These are phyloP conservation scores for Phaffia rhodozyma DNA, from an alignment of 1,284 basidiomycete genomes.

Conservation along the genomic window DNA sequence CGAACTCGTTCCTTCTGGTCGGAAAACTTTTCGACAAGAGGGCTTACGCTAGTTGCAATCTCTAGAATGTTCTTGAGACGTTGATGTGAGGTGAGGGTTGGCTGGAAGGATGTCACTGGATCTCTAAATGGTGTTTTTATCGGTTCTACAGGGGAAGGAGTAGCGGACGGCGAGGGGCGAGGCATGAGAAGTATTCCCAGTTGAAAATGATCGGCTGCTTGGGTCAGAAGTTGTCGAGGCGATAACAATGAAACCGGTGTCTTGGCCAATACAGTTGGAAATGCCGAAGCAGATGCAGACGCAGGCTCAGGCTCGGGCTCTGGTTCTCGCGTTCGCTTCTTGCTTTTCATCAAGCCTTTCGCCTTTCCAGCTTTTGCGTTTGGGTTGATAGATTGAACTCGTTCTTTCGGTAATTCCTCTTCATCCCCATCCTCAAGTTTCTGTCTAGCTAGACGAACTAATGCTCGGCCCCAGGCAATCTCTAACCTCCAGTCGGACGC, in stretches of 20 bases:
- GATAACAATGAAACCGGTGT: not conserved
- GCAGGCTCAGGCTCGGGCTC: too few species aligned
- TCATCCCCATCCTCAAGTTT: not conserved
- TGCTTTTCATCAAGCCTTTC: too few species aligned
- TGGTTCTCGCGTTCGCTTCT: too few species aligned
- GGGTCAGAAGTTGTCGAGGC: too few species aligned
- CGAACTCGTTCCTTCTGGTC: not conserved
- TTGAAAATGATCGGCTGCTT: too few species aligned
- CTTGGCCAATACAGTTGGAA: not conserved
- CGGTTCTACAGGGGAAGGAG: too few species aligned
- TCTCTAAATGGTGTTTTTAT: too few species aligned
- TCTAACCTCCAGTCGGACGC: not conserved
- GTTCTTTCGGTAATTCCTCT: not conserved
- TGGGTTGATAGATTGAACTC: not conserved
- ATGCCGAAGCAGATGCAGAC: not conserved
- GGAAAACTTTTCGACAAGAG: not conserved
- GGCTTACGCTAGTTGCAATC: not conserved
- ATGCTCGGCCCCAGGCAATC: not conserved
- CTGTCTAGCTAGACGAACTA: not conserved
- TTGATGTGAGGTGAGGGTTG: not conserved
- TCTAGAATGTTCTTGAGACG: not conserved
- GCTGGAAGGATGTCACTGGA: too few species aligned
- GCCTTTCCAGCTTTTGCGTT: not conserved
- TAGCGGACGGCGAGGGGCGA: too few species aligned
- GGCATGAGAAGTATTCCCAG: too few species aligned